A percentile compares a stretch with the other conserved stretches of the same genome.
These are phyloP conservation scores for Penicillium coffeae DNA, from an alignment of 495 filamentous ascomycete genomes.

Conservation along the genomic window DNA sequence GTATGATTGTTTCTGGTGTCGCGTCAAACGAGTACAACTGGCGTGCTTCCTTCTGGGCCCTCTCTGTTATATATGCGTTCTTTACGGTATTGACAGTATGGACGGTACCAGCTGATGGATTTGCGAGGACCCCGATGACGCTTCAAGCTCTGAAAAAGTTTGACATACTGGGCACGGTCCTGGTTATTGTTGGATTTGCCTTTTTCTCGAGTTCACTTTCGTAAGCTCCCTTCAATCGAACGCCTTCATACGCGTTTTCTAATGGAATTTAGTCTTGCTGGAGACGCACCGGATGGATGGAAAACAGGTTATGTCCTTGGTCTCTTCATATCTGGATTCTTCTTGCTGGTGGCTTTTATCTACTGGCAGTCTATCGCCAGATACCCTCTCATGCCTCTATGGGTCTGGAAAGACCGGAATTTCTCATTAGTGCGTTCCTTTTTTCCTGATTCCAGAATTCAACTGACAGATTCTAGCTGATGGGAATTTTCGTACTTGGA, in stretches of 20 bases:
- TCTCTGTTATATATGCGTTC: slow-evolving; percentile 58
- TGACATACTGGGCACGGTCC: slow-evolving; percentile 61
- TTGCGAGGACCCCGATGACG: slow-evolving; percentile 42
- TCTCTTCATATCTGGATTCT: slow-evolving; percentile 58
- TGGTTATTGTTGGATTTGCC: slow-evolving; percentile 62
- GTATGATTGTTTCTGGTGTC: slow-evolving; percentile 61
- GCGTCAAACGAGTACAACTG: slow-evolving; percentile 65
- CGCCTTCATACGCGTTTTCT: not conserved
- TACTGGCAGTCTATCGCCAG: slow-evolving; percentile 53
- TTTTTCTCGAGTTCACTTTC: slow-evolving; percentile 61
- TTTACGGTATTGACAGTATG: slow-evolving; percentile 58
- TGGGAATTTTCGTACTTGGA: slow-evolving; percentile 31
- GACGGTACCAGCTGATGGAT: slow-evolving; percentile 59
- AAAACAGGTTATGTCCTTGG: slow-evolving; percentile 59
- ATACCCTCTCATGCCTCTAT: slow-evolving; percentile 34
- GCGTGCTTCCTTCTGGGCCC: slow-evolving; percentile 62
- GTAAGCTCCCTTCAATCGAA: slow-evolving; percentile 31
- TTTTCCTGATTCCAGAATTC: not conserved
- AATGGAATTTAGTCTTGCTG: slow-evolving; percentile 36
- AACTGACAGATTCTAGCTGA: slow-evolving; percentile 15
- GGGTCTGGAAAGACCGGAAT: slow-evolving; percentile 37
- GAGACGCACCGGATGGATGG: slow-evolving; percentile 60
- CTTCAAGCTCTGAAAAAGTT: slow-evolving; percentile 51
- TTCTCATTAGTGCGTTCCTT: slow-evolving; percentile 28
- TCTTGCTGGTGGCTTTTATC: slow-evolving; percentile 56